These are phyloP conservation scores for Amanita muscaria DNA, from an alignment of 768 basidiomycete species.

Conservation along the genomic window DNA sequence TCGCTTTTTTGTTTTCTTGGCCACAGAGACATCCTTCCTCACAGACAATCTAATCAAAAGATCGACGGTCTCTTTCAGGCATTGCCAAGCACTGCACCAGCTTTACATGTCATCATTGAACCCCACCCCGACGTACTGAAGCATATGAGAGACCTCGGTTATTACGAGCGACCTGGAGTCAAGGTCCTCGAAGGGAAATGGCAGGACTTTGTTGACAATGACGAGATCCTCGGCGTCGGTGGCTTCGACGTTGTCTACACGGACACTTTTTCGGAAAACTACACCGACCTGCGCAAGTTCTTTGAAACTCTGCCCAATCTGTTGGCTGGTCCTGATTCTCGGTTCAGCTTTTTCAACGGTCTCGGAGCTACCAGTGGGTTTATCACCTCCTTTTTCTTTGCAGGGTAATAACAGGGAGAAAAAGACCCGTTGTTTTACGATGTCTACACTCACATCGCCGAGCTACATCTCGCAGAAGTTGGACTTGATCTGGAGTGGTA, in stretches of 20 bases:
- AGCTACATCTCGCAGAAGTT: conserved; percentile 75
- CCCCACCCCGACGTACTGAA: conserved; percentile 88
- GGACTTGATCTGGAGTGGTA: conserved; percentile 78
- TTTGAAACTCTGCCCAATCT: conserved; percentile 77
- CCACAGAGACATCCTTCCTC: conserved; percentile 1
- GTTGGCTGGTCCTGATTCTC: conserved; percentile 61
- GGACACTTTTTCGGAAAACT: conserved; percentile 90
- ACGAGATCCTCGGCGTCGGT: conserved; percentile 49
- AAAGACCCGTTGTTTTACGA: conserved; percentile 85
- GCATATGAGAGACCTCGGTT: conserved; percentile 67
- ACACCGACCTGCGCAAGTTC: conserved; percentile 70
- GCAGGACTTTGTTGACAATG: conserved; percentile 74
- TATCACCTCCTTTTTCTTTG: background rate
- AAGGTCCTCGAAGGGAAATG: conserved; percentile 84
- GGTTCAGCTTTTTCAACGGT: conserved; percentile 95
- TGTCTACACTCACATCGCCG: conserved; percentile 78
- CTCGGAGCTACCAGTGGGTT: conserved; percentile 85
- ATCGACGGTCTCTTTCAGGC: conserved; percentile 78
- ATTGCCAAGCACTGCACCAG: conserved; percentile 46
- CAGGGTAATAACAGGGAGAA: conserved; percentile 7
- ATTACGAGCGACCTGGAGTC: conserved; percentile 72
- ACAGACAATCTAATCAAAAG: conserved; percentile 28
- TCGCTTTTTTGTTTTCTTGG: conserved; percentile 12
- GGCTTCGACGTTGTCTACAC: conserved; percentile 88
- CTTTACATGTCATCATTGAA: conserved; percentile 84